These are phyloP conservation scores for Aspergillus aculeatinus DNA, from an alignment of 2,329 filamentous ascomycete genomes.

Conservation along the genomic window DNA sequence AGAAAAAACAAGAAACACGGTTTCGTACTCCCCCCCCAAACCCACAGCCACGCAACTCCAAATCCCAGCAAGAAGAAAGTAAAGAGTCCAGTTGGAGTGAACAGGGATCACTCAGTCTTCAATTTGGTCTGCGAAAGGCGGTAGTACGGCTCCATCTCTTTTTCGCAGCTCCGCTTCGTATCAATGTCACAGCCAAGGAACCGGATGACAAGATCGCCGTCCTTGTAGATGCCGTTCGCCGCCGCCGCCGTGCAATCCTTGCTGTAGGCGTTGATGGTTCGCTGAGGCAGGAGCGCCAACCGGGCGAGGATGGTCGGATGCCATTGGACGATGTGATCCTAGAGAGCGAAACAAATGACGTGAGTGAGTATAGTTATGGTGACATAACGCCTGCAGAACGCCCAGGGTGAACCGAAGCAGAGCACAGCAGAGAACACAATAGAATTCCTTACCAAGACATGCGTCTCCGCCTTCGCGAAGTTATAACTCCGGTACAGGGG, in stretches of 20 bases:
- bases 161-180: conserved; percentile 63
- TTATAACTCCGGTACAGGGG: conserved; percentile 92
- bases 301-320: conserved; percentile 93
- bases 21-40: conserved; percentile 7
- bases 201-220: conserved; percentile 80
- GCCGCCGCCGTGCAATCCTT: conserved; percentile 39
- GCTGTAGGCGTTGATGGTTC: conserved; percentile 76
- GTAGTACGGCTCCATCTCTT: conserved; percentile 63
- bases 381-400: background rate
- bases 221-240: conserved; percentile 65
- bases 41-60: background rate
- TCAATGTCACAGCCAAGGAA: conserved; percentile 69
- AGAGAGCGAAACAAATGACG: conserved; percentile 8
- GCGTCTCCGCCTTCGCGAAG: conserved; percentile 89
- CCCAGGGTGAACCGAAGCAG: background rate
- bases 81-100: background rate
- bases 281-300: conserved; percentile 84
- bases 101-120: conserved; percentile 19
- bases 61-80: background rate
- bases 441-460: conserved; percentile 70
- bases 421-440: background rate
- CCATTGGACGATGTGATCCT: conserved; percentile 93
- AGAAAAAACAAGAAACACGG: conserved; percentile 4
- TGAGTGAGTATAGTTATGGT: conserved; percentile 26
- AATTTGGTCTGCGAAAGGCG: conserved; percentile 41